These are phyloP conservation scores for Paramyrothecium roridum DNA, from an alignment of 2,329 filamentous ascomycete genomes.

Conservation along the genomic window DNA sequence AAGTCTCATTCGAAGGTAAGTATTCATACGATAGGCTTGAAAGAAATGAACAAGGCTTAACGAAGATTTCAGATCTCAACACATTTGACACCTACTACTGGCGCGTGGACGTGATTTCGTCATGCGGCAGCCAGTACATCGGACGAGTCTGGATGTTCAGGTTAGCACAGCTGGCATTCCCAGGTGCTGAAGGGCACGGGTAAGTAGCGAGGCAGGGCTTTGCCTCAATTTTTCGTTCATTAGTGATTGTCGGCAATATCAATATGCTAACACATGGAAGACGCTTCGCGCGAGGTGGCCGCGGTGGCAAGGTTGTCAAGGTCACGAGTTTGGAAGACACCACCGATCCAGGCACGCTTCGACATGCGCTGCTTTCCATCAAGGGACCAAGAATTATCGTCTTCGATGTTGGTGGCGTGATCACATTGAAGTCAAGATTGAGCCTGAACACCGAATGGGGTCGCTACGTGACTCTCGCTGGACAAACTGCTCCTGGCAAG, in stretches of 20 bases:
- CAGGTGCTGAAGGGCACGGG: slow-evolving; percentile 33
- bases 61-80: slow-evolving; percentile 5
- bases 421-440: slow-evolving; percentile 40
- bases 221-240: background rate
- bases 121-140: slow-evolving; percentile 7
- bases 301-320: slow-evolving; percentile 30
- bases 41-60: background rate
- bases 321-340: slow-evolving; percentile 31
- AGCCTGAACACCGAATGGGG: slow-evolving; percentile 34
- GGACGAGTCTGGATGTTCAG: slow-evolving; percentile 26
- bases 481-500: slow-evolving; percentile 46
- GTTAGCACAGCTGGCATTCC: slow-evolving; percentile 29
- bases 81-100: slow-evolving; percentile 23
- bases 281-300: slow-evolving; percentile 28
- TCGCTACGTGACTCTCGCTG: slow-evolving; percentile 38
- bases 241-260: background rate
- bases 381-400: slow-evolving; percentile 40
- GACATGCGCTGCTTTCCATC: slow-evolving; percentile 33
- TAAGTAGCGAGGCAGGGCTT: slow-evolving; percentile 7
- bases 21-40: background rate
- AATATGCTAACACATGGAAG: slow-evolving; percentile 3
- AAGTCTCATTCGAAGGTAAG: background rate
- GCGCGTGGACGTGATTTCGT: slow-evolving; percentile 23
- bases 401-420: slow-evolving; percentile 44
- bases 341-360: slow-evolving; percentile 25